Conservation (phyloP, 805 yeast species). For the Saccharomyces paradoxus region DNA sequence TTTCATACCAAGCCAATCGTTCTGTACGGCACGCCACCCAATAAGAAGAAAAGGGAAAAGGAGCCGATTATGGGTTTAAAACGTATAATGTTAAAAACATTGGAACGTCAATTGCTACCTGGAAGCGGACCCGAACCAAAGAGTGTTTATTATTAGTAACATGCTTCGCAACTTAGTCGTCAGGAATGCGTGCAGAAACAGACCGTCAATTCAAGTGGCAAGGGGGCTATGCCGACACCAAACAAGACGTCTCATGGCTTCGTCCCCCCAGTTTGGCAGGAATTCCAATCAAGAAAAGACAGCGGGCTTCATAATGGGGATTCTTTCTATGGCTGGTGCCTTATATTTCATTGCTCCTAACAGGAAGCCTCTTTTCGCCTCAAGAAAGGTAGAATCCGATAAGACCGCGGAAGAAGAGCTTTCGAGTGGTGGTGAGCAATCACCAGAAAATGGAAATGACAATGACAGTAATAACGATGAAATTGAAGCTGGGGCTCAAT, state of each 20-base stretch:
- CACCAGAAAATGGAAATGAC: neutral
- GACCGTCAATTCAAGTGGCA: neutral
- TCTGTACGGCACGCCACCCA: neutral
- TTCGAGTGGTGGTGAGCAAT: neutral
- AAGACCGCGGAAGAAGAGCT: constrained; percentile 2
- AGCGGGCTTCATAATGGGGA: neutral
- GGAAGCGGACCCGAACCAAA: neutral
- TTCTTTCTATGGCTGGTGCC: constrained; percentile 10
- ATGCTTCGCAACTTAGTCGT: neutral
- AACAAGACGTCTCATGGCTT: neutral
- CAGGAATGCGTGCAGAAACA: neutral
- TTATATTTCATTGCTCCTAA: constrained; percentile 5
- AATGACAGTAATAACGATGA: neutral
- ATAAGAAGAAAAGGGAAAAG: neutral
- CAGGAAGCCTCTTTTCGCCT: neutral
- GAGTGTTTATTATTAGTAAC: neutral
- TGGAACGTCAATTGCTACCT: too few relatives aligned
- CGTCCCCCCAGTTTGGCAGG: neutral
- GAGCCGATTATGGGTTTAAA: neutral
- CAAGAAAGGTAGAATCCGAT: neutral
- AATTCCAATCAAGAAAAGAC: neutral
- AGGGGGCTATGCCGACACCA: neutral
- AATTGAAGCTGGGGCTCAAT: constrained; percentile 1
- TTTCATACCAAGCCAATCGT: neutral
- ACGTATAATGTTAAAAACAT: neutral